A percentile compares a stretch with the other conserved stretches of the same genome.
These are phyloP conservation scores for Plasmodium coatneyi DNA, from an alignment of 169 alveolate species.

Conservation along the genomic window DNA sequence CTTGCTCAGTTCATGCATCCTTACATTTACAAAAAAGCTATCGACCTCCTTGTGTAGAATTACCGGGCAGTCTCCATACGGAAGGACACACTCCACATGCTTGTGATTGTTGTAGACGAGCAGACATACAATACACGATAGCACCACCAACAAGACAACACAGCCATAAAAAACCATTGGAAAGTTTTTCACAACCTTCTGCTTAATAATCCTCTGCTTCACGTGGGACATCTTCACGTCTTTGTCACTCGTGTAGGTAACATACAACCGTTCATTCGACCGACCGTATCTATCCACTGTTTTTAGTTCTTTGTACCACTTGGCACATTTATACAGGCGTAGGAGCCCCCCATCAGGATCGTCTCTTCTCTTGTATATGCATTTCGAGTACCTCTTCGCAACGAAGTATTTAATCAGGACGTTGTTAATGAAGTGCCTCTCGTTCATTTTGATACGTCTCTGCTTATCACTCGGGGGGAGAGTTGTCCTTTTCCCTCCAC, in stretches of 20 bases:
- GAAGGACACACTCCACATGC: conserved; percentile 24
- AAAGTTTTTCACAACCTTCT: background rate
- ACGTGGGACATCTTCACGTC: conserved; percentile 11
- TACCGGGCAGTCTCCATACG: conserved; percentile 37
- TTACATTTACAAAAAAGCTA: background rate
- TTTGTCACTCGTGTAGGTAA: conserved; percentile 31
- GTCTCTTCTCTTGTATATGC: conserved; percentile 10
- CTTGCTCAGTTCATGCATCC: conserved; percentile 9
- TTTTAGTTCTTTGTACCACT: conserved; percentile 8
- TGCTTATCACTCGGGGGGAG: background rate
- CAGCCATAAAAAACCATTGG: background rate
- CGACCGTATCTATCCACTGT: background rate
- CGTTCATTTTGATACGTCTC: conserved; percentile 1
- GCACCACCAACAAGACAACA: background rate
- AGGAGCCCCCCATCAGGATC: background rate
- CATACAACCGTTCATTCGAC: background rate
- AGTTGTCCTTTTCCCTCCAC: background rate
- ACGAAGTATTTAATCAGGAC: conserved; percentile 5
- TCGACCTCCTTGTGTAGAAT: conserved; percentile 11
- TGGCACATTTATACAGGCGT: conserved; percentile 1
- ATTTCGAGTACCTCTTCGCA: conserved; percentile 11
- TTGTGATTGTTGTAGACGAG: conserved; percentile 2
- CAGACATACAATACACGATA: background rate
- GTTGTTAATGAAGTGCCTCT: conserved; percentile 25
- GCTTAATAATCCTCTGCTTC: conserved; percentile 17